phyloP scores from a whole-genome alignment of 805 yeast genomes.

The Diddensiella caesifluorescens region DNA sequence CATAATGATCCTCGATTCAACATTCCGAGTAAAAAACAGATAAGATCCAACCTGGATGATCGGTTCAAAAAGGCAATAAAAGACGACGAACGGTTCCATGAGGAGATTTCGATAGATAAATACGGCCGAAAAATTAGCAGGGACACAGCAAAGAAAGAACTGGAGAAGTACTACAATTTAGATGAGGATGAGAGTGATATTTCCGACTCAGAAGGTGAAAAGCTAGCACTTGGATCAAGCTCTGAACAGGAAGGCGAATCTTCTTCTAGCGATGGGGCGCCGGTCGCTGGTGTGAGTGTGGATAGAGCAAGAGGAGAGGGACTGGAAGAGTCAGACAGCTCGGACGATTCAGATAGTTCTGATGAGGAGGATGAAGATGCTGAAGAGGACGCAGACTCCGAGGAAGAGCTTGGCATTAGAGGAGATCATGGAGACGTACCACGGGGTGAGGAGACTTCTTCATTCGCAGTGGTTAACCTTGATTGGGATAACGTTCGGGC shows the following conservation, averaged over 20 bases:
- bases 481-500: conserved; percentile 97
- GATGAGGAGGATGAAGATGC: conserved; percentile 4
- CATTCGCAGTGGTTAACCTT: conserved; percentile 88
- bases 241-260: conserved; percentile 24
- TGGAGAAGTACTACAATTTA: conserved; percentile 62
- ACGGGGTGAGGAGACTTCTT: conserved; percentile 75
- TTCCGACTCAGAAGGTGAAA: conserved; percentile 28
- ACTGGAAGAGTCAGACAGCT: conserved; percentile 1
- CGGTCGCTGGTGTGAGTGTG: conserved; percentile 11
- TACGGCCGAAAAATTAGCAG: conserved; percentile 72
- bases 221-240: too few species aligned
- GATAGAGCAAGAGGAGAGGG: conserved; percentile 38
- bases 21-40: conserved; percentile 60
- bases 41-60: conserved; percentile 75
- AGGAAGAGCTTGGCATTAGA: conserved; percentile 19
- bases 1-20: conserved; percentile 87
- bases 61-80: conserved; percentile 70
- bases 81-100: conserved; percentile 52
- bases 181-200: conserved; percentile 38
- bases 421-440: conserved; percentile 53
- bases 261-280: conserved; percentile 17
- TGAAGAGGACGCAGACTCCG: conserved; percentile 15
- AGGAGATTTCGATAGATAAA: conserved; percentile 63
- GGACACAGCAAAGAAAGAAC: conserved; percentile 43
- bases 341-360: conserved; percentile 13